Evolutionary conservation across 192 early-diverging fungal species (phyloP).

Genomic region (Nowakowskiella sp.): DNA sequence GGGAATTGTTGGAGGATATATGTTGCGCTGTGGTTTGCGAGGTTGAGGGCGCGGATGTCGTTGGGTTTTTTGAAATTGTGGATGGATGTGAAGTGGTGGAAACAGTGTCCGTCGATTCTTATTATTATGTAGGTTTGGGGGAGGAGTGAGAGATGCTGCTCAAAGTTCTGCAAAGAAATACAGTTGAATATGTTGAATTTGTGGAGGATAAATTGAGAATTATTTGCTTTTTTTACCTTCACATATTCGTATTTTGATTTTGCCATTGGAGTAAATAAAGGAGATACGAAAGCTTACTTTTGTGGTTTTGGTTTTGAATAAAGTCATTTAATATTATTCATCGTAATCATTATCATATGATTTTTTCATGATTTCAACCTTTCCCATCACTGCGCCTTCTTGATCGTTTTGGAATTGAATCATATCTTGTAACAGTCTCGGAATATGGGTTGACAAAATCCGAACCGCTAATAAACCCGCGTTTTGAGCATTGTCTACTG

Average conservation of each 20-base stretch:
- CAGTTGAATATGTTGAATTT: constrained; percentile 39
- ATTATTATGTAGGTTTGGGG: constrained; percentile 86
- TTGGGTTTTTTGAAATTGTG: constrained; percentile 76
- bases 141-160: constrained; percentile 64
- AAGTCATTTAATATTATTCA: too few relatives aligned
- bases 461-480: constrained; percentile 90
- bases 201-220: neutral
- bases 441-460: constrained; percentile 75
- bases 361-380: constrained; percentile 73
- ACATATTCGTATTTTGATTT: constrained; percentile 92
- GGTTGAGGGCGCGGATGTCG: constrained; percentile 62
- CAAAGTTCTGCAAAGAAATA: constrained; percentile 79
- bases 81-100: constrained; percentile 74
- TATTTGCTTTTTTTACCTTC: constrained; percentile 11
- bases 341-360: too few relatives aligned
- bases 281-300: neutral
- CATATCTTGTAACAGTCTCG: constrained; percentile 71
- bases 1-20: constrained; percentile 48
- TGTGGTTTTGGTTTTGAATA: too few relatives aligned
- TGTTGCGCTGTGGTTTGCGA: constrained; percentile 64
- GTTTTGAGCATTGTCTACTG: constrained; percentile 97
- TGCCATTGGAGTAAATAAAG: constrained; percentile 56
- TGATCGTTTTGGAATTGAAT: constrained; percentile 66
- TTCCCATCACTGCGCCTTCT: constrained; percentile 80
- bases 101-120: constrained; percentile 77